Conservation (phyloP, 352 stramenopile genomes). For the Pythium aphanidermatum region DNA sequence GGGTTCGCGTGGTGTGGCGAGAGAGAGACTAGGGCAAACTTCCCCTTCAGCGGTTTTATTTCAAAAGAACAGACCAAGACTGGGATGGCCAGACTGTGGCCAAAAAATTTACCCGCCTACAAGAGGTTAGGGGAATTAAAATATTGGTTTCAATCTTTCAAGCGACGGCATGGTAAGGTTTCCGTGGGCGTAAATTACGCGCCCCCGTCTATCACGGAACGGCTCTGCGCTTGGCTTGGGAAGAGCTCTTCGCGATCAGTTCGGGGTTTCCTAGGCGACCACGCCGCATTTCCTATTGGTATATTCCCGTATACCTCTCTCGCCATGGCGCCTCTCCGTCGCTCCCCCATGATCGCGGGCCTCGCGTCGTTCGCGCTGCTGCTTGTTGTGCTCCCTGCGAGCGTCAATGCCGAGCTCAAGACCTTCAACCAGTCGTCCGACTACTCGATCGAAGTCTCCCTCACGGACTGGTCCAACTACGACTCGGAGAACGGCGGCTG, state of each 20-base stretch:
- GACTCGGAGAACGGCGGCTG: slow-evolving; percentile 65
- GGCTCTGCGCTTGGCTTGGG: too few species aligned
- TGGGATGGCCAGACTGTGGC: too few species aligned
- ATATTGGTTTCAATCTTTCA: slow-evolving; percentile 20
- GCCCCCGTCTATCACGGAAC: too few species aligned
- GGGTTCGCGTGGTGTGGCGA: too few species aligned
- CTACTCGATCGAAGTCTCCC: slow-evolving; percentile 67
- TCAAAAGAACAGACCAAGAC: not conserved
- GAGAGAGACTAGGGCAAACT: too few species aligned
- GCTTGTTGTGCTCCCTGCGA: slow-evolving; percentile 8
- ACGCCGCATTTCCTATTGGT: slow-evolving; percentile 14
- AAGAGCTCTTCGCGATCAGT: slow-evolving; percentile 4
- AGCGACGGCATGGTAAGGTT: not conserved
- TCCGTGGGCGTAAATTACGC: slow-evolving; percentile 5
- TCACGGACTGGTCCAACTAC: slow-evolving; percentile 81
- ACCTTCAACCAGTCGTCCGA: slow-evolving; percentile 66
- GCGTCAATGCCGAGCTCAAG: slow-evolving; percentile 18
- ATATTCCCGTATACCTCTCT: slow-evolving; percentile 4
- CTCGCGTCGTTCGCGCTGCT: slow-evolving; percentile 21
- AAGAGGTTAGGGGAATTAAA: not conserved
- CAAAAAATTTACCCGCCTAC: too few species aligned
- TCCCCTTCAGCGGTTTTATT: not conserved
- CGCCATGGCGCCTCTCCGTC: too few species aligned
- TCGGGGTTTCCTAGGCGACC: slow-evolving; percentile 11
- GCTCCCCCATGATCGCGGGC: slow-evolving; percentile 12